phyloP scores from a whole-genome alignment of 768 basidiomycete species.

The Trametopsis cervina region DNA sequence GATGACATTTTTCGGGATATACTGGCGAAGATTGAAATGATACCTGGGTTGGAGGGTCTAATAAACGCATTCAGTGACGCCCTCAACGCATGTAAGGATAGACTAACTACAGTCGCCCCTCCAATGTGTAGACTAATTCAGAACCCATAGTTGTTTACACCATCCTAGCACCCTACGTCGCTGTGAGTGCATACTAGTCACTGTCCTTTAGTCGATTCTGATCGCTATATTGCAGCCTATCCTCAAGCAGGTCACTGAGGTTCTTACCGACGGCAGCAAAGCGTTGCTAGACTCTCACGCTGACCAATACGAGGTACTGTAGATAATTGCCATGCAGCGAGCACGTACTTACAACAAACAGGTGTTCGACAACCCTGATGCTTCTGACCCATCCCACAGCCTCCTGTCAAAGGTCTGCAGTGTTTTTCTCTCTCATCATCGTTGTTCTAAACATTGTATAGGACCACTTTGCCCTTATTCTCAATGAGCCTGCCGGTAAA shows the following conservation, averaged over 20 bases:
- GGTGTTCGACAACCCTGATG: constrained; percentile 61
- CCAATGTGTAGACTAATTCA: neutral
- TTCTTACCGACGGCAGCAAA: constrained; percentile 56
- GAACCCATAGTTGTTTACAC: constrained; percentile 48
- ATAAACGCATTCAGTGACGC: constrained; percentile 58
- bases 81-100: constrained; percentile 53
- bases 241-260: constrained; percentile 47
- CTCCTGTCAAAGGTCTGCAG: constrained; percentile 59
- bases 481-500: constrained; percentile 72
- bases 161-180: constrained; percentile 58
- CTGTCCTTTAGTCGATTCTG: neutral
- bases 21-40: constrained; percentile 51
- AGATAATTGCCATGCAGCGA: too few relatives aligned
- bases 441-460: constrained; percentile 18
- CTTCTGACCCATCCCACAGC: constrained; percentile 71
- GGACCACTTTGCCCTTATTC: constrained; percentile 67
- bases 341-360: too few relatives aligned
- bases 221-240: constrained; percentile 39
- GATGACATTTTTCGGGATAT: constrained; percentile 52
- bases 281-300: constrained; percentile 56
- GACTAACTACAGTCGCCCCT: neutral
- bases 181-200: constrained; percentile 39
- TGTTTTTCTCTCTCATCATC: neutral
- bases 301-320: constrained; percentile 55
- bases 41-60: constrained; percentile 52